Evolutionary conservation across 2,329 filamentous ascomycete species (phyloP).

Genomic region (Xylariaceae sp.): DNA sequence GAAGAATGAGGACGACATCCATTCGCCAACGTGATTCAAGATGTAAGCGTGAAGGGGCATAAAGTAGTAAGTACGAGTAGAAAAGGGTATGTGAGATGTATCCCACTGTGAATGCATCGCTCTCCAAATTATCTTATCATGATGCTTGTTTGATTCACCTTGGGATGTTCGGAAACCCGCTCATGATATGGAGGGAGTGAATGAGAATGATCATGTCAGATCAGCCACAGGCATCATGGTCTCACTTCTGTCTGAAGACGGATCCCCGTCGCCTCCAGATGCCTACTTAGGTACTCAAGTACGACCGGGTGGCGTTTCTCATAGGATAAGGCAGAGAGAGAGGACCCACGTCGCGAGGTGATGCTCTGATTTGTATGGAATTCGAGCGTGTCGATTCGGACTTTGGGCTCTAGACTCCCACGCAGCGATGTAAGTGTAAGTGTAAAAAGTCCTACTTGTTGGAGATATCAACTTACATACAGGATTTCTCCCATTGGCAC

Average conservation of each 20-base stretch:
- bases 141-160: not conserved
- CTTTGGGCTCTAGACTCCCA: not conserved
- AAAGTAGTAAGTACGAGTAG: not conserved
- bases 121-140: not conserved
- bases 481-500: not conserved
- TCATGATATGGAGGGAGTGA: not conserved
- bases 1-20: not conserved
- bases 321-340: not conserved
- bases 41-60: not conserved
- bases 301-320: too few relatives aligned
- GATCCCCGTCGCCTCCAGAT: not conserved
- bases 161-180: not conserved
- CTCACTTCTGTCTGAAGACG: not conserved
- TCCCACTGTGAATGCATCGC: not conserved
- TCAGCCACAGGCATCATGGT: not conserved
- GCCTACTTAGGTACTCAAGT: not conserved
- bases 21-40: constrained; percentile 11
- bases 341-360: not conserved
- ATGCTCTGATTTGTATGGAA: too few relatives aligned
- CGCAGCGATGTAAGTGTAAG: not conserved
- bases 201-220: not conserved
- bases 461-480: not conserved
- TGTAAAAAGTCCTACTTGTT: not conserved
- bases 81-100: not conserved
- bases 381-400: not conserved